These are phyloP conservation scores for Fraxinus angustifolia DNA, from an alignment of 305 asterid species.

Conservation along the genomic window DNA sequence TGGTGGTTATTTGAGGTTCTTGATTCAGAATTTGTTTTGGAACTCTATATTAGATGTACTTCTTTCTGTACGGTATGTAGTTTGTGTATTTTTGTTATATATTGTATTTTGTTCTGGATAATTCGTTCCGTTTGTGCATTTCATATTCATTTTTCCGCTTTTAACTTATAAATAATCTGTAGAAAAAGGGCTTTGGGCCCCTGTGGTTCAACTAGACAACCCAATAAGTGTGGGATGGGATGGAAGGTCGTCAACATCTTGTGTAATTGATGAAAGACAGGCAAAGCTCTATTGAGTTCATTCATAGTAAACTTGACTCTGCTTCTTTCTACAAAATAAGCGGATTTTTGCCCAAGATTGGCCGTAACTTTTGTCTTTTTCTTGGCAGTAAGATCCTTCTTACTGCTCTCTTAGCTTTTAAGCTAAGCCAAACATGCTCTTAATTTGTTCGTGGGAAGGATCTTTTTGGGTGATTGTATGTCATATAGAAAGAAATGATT, in stretches of 20 bases:
- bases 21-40: neutral
- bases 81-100: neutral
- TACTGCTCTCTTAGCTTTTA: neutral
- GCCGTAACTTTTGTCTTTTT: neutral
- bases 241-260: neutral
- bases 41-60: slow-evolving; percentile 2
- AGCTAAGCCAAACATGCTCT: neutral
- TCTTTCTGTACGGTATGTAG: neutral
- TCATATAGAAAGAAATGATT: neutral
- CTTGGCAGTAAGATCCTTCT: neutral
- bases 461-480: slow-evolving; percentile 4
- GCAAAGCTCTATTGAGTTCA: neutral
- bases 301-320: neutral
- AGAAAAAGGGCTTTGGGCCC: neutral
- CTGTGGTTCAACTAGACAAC: neutral
- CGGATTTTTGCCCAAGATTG: neutral
- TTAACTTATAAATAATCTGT: neutral
- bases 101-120: neutral
- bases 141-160: neutral
- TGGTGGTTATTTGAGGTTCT: neutral
- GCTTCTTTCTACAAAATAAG: neutral
- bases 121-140: neutral
- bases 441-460: neutral
- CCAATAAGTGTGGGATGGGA: neutral
- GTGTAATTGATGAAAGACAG: neutral